A percentile compares a stretch with the other conserved stretches of the same genome.
Conservation (phyloP, 257 asterid genomes). For the Eustoma russellianum region DNA sequence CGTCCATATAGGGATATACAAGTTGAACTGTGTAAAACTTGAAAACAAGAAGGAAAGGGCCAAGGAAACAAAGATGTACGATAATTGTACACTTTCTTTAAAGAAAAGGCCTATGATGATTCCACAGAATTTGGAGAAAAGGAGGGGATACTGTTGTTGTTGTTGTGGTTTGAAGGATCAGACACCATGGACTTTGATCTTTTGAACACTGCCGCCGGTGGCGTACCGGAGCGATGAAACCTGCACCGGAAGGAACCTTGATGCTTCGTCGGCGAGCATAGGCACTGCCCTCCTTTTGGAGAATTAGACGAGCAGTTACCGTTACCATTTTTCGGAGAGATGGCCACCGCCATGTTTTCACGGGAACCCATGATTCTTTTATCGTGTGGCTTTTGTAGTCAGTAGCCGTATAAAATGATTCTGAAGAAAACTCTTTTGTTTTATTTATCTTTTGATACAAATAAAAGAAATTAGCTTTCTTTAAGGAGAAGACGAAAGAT, state of each 20-base stretch:
- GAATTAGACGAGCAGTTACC: conserved; percentile 6
- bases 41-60: too few species aligned
- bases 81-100: neutral
- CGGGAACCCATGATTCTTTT: conserved; percentile 12
- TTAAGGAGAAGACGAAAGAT: too few species aligned
- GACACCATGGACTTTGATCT: conserved; percentile 34
- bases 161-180: neutral
- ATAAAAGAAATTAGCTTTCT: too few species aligned
- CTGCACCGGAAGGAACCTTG: conserved; percentile 46
- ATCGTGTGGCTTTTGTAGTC: neutral
- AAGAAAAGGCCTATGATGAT: conserved; percentile 10
- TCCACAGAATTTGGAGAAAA: conserved; percentile 18
- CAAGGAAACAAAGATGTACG: neutral
- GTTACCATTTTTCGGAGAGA: conserved; percentile 11
- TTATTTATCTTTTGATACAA: too few species aligned
- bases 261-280: conserved; percentile 53
- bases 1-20: too few species aligned
- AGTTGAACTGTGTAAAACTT: too few species aligned
- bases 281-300: conserved; percentile 27
- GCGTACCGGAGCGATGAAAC: conserved; percentile 30
- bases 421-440: too few species aligned
- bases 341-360: conserved; percentile 7
- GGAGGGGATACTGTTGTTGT: conserved; percentile 2
- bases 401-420: too few species aligned
- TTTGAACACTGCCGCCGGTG: conserved; percentile 13